Percentiles rank a stretch among this genome's conserved stretches.
These are phyloP conservation scores for Brassica napus DNA, from an alignment of 345 rosid genomes.

Conservation along the genomic window DNA sequence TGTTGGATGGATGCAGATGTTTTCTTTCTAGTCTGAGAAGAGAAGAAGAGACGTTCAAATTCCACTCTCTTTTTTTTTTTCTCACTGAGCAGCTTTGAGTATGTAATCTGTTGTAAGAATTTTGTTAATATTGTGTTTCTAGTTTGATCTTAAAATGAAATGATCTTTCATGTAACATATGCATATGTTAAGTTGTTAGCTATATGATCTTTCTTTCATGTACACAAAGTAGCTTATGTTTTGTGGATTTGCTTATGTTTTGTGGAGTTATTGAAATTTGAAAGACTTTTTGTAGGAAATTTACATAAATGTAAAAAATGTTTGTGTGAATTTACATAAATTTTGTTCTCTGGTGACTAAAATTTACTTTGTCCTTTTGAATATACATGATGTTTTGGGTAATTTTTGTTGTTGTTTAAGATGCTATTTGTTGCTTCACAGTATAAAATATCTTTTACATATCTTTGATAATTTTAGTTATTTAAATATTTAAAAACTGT, in stretches of 20 bases:
- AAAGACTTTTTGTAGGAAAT: neutral
- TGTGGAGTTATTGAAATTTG: neutral
- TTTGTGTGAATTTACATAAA: neutral
- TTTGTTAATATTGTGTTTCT: slow-evolving; percentile 33
- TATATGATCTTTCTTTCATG: slow-evolving; percentile 13
- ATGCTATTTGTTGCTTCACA: too few species aligned
- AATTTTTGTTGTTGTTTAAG: too few species aligned
- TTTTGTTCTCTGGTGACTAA: too few species aligned
- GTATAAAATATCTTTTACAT: too few species aligned
- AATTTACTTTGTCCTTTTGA: too few species aligned
- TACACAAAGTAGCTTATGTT: slow-evolving; percentile 2
- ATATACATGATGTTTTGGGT: too few species aligned
- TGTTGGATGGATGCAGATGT: slow-evolving; percentile 90
- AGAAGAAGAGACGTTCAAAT: neutral
- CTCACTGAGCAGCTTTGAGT: neutral
- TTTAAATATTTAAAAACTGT: too few species aligned
- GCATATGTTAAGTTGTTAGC: slow-evolving; percentile 9
- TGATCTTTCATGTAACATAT: slow-evolving; percentile 8
- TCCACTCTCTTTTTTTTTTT: neutral
- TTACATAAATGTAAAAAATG: neutral
- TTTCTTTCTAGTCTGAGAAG: slow-evolving; percentile 50
- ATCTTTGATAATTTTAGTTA: too few species aligned
- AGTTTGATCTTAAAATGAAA: slow-evolving; percentile 15
- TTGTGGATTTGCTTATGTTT: slow-evolving; percentile 12
- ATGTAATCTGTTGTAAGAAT: slow-evolving; percentile 32